Conservation (phyloP, 768 basidiomycete genomes). For the Hortiboletus flavorubellus region DNA sequence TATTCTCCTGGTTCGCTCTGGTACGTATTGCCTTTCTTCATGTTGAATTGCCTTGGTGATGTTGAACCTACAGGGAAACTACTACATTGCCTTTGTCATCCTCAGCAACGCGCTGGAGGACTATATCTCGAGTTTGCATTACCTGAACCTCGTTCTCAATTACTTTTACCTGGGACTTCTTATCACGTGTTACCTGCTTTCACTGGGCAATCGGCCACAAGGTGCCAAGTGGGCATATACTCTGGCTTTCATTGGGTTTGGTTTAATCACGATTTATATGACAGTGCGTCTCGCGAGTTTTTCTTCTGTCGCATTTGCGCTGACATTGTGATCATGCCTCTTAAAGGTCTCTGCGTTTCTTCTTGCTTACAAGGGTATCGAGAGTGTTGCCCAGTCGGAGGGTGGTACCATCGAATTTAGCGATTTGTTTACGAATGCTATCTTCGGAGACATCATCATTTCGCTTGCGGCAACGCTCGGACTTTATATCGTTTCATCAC, state of each 20-base stretch:
- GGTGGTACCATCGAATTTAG: constrained; percentile 47
- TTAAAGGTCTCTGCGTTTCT: constrained; percentile 70
- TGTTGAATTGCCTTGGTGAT: not conserved
- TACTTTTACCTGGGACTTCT: constrained; percentile 89
- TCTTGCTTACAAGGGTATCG: constrained; percentile 78
- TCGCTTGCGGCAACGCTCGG: constrained; percentile 87
- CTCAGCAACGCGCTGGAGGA: constrained; percentile 70
- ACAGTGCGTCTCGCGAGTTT: constrained; percentile 49
- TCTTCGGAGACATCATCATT: constrained; percentile 83
- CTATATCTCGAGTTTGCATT: constrained; percentile 56
- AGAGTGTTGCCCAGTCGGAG: constrained; percentile 48
- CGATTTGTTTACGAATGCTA: constrained; percentile 70
- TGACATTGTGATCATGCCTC: not conserved
- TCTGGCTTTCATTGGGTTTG: constrained; percentile 82
- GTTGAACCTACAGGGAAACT: constrained; percentile 61
- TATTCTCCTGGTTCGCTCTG: constrained; percentile 90
- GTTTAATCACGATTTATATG: constrained; percentile 94
- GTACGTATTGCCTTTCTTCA: constrained; percentile 37
- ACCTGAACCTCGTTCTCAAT: constrained; percentile 73
- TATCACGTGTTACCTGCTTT: constrained; percentile 82
- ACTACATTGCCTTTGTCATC: constrained; percentile 84
- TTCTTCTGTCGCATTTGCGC: not conserved
- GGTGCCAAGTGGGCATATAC: constrained; percentile 89
- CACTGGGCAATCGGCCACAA: constrained; percentile 89
- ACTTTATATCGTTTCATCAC: constrained; percentile 76